phyloP scores from a whole-genome alignment of 306 rosid genomes.

The Vigna unguiculata region DNA sequence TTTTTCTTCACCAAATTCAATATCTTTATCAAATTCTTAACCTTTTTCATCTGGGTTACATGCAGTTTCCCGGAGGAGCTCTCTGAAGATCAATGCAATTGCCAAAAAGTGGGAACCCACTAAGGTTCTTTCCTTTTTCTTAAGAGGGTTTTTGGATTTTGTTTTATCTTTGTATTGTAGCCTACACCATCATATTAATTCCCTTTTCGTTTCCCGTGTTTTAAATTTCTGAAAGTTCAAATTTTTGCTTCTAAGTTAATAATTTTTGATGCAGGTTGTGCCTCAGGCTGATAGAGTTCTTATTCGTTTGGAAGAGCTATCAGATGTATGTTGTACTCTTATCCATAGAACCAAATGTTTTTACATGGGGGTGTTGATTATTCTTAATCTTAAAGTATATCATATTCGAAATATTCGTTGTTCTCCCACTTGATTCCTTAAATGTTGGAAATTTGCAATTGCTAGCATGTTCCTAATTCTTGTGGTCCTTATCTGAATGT shows the following conservation, averaged over 20 bases:
- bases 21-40: not conserved
- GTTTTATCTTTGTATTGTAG: not conserved
- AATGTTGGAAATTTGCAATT: not conserved
- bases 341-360: not conserved
- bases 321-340: conserved; percentile 55
- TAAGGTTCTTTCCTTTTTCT: conserved; percentile 29
- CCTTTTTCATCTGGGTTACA: conserved; percentile 36
- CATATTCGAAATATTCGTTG: conserved; percentile 1
- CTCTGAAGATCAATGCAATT: conserved; percentile 64
- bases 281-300: conserved; percentile 98
- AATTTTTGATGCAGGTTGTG: conserved; percentile 66
- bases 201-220: not conserved
- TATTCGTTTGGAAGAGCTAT: conserved; percentile 75
- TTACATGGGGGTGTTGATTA: conserved; percentile 12
- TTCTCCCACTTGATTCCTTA: not conserved
- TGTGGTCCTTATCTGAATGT: conserved; percentile 7
- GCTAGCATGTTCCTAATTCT: not conserved
- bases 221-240: not conserved
- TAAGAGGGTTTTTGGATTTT: not conserved
- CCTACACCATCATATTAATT: not conserved
- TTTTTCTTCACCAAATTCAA: conserved; percentile 19
- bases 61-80: conserved; percentile 63
- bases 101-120: conserved; percentile 76
- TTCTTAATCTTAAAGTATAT: not conserved
- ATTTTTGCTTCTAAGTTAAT: not conserved